Percentiles rank a stretch among this genome's conserved stretches.
These are phyloP conservation scores for Cotoneaster glaucophyllus DNA, from an alignment of 306 rosid species.

Conservation along the genomic window DNA sequence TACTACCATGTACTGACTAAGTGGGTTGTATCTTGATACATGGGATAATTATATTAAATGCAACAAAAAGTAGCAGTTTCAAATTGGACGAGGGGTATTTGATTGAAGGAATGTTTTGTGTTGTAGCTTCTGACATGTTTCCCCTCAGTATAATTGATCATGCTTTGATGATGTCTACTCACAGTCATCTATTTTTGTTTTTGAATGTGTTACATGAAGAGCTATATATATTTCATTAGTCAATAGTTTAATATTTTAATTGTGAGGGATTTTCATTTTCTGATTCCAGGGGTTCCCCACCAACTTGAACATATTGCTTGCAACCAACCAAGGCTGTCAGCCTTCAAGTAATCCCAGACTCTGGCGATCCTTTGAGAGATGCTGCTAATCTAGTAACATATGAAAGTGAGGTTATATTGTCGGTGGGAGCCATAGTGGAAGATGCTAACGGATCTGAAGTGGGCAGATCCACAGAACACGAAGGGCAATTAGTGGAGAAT, in stretches of 20 bases:
- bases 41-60: not conserved
- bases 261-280: not conserved
- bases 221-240: not conserved
- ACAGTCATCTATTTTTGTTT: not conserved
- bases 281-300: conserved; percentile 67
- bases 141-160: not conserved
- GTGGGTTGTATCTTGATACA: not conserved
- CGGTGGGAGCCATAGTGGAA: conserved; percentile 29
- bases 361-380: conserved; percentile 27
- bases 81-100: not conserved
- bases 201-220: not conserved
- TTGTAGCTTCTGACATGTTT: not conserved
- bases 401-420: conserved; percentile 37
- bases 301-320: conserved; percentile 61
- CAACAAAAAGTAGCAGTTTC: not conserved
- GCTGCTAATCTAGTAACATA: conserved; percentile 25
- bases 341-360: conserved; percentile 37
- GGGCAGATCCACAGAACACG: conserved; percentile 24
- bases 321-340: conserved; percentile 71
- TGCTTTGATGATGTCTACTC: conserved; percentile 2
- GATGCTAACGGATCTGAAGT: conserved; percentile 26
- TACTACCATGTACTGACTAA: not conserved
- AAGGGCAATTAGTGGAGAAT: conserved; percentile 19
- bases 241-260: not conserved
- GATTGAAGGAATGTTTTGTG: not conserved